These are phyloP conservation scores for Myrmaecium sp. DNA, from an alignment of 2,329 filamentous ascomycete species.

Conservation along the genomic window DNA sequence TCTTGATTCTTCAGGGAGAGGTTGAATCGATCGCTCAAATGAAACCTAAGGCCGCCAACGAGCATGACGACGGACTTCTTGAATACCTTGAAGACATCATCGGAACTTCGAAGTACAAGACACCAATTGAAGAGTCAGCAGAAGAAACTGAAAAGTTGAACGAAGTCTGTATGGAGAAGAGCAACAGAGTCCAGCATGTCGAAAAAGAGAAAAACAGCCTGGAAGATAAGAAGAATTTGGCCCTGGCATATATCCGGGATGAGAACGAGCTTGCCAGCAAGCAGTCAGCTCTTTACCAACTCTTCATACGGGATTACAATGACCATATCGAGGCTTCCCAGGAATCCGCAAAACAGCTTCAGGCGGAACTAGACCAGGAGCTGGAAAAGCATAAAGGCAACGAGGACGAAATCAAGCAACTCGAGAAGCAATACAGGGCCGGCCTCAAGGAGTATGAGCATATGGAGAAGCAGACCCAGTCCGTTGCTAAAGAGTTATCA, in stretches of 20 bases:
- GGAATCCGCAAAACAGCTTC: conserved; percentile 82
- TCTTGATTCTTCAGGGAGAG: conserved; percentile 91
- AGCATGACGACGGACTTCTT: conserved; percentile 88
- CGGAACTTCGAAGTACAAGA: conserved; percentile 95
- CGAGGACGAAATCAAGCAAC: conserved; percentile 74
- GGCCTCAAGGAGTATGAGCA: conserved; percentile 70
- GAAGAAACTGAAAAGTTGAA: conserved; percentile 82
- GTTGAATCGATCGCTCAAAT: conserved; percentile 98
- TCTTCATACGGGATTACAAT: conserved; percentile 74
- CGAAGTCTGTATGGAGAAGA: conserved; percentile 90
- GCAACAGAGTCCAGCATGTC: conserved; percentile 84
- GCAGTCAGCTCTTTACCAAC: conserved; percentile 81
- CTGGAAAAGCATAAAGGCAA: conserved; percentile 82
- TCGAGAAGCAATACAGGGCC: conserved; percentile 70
- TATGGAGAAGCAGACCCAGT: conserved; percentile 67
- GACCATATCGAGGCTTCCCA: conserved; percentile 80
- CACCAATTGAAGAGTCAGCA: conserved; percentile 86
- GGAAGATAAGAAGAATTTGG: conserved; percentile 94
- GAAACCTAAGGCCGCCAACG: conserved; percentile 89
- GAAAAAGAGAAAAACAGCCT: conserved; percentile 90
- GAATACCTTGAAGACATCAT: conserved; percentile 99
- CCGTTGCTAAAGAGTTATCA: conserved; percentile 67
- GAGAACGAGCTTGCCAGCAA: conserved; percentile 87
- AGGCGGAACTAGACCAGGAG: conserved; percentile 70
- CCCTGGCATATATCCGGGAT: conserved; percentile 70